Evolutionary conservation across 2,329 filamentous ascomycete genomes (phyloP).

Genomic region (Fusarium nisikadoi): DNA sequence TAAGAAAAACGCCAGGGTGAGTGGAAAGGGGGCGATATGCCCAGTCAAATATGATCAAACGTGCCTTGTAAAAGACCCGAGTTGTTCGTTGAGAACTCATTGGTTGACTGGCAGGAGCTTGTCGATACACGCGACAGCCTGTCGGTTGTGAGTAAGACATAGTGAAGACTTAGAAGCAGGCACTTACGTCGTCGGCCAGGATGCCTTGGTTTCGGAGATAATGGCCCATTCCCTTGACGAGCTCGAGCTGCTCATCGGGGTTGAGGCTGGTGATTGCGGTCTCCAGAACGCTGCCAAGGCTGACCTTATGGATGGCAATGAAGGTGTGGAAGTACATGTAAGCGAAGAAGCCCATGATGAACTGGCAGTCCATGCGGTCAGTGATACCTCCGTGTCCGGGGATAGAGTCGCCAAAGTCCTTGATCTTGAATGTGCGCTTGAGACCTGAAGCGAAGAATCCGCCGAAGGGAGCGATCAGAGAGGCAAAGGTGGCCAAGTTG

Average conservation of each 20-base stretch:
- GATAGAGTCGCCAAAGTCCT: constrained; percentile 98
- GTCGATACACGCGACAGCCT: constrained; percentile 45
- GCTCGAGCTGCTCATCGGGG: constrained; percentile 88
- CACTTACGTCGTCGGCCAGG: constrained; percentile 48
- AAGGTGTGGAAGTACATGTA: constrained; percentile 99
- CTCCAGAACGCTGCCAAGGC: constrained; percentile 88
- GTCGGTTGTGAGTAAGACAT: constrained; percentile 4
- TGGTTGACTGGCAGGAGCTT: constrained; percentile 37
- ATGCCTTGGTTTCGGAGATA: constrained; percentile 74
- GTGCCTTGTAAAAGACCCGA: constrained; percentile 8
- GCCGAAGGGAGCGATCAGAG: constrained; percentile 95
- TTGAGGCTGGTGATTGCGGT: constrained; percentile 89
- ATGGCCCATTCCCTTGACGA: constrained; percentile 71
- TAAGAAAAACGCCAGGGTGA: constrained; percentile 31
- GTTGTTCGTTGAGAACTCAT: constrained; percentile 24
- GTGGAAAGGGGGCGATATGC: constrained; percentile 19
- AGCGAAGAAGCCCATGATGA: constrained; percentile 99
- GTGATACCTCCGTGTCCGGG: constrained; percentile 98
- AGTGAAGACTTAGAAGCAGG: not conserved
- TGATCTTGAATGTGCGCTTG: constrained; percentile 99
- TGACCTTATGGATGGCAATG: constrained; percentile 88
- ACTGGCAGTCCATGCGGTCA: constrained; percentile 99
- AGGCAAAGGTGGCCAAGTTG: constrained; percentile 91
- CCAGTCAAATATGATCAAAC: constrained; percentile 30
- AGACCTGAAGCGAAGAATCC: constrained; percentile 98